Evolutionary conservation across 164 flowering plant genomes (phyloP).

Genomic region (Buxus sempervirens): DNA sequence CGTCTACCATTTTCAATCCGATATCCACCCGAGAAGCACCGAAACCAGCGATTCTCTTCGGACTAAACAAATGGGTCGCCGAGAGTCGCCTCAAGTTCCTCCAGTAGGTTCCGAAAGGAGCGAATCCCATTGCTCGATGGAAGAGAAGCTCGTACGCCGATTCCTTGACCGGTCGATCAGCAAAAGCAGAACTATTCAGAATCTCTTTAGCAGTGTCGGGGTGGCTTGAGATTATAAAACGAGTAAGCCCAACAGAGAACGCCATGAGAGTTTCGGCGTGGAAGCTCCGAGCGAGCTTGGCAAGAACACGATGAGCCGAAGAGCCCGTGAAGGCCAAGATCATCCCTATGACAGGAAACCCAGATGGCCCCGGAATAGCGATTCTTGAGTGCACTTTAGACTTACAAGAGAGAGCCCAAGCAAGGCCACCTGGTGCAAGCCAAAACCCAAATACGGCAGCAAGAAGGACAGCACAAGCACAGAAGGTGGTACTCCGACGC

Average conservation of each 20-base stretch:
- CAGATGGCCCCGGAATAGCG: conserved; percentile 62
- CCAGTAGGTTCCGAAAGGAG: conserved; percentile 65
- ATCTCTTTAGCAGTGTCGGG: conserved; percentile 50
- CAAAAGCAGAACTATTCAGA: conserved; percentile 46
- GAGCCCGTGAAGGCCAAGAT: conserved; percentile 36
- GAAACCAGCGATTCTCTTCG: conserved; percentile 33
- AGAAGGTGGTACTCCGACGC: neutral
- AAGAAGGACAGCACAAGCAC: conserved; percentile 21
- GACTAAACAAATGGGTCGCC: conserved; percentile 44
- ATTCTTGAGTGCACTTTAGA: conserved; percentile 15
- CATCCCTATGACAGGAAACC: conserved; percentile 54
- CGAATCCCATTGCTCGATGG: conserved; percentile 63
- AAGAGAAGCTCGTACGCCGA: conserved; percentile 58
- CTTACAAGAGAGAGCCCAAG: conserved; percentile 54
- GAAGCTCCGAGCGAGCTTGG: conserved; percentile 18
- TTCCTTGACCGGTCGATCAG: conserved; percentile 58
- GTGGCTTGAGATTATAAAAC: conserved; percentile 42
- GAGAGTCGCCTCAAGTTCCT: conserved; percentile 51
- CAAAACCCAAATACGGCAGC: conserved; percentile 33
- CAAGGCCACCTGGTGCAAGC: conserved; percentile 62
- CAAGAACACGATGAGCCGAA: conserved; percentile 34
- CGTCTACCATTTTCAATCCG: conserved; percentile 21
- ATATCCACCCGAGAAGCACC: conserved; percentile 22
- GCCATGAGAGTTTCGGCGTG: conserved; percentile 39
- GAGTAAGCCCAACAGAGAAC: conserved; percentile 51